Evolutionary conservation across 129 eudicot species (phyloP).

Genomic region (Arctium lappa): DNA sequence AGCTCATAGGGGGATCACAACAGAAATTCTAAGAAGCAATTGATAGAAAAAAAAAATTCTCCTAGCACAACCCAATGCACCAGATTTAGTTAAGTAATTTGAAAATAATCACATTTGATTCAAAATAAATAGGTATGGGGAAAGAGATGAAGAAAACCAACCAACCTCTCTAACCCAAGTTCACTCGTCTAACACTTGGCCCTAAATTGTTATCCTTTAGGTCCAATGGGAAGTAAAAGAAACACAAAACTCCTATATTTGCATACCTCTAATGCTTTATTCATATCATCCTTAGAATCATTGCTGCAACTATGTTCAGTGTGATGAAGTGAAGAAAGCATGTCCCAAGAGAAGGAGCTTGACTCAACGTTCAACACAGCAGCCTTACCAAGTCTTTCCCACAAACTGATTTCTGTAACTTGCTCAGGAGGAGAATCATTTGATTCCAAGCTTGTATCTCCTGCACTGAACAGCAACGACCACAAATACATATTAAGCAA

Average conservation of each 20-base stretch:
- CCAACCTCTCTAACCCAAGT: neutral
- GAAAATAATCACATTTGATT: neutral
- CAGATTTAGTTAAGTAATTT: neutral
- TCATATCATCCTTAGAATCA: constrained; percentile 91
- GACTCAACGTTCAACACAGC: constrained; percentile 83
- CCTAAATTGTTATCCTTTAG: neutral
- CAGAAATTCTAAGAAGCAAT: neutral
- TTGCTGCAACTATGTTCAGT: constrained; percentile 82
- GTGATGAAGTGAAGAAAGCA: constrained; percentile 96
- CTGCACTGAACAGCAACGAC: constrained; percentile 58
- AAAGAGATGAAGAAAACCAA: neutral
- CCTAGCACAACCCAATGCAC: neutral
- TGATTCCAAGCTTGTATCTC: constrained; percentile 38
- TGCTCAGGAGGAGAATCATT: constrained; percentile 52
- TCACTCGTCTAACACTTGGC: neutral
- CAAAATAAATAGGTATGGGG: no score
- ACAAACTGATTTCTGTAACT: constrained; percentile 63
- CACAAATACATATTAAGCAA: neutral
- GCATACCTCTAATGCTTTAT: constrained; percentile 81
- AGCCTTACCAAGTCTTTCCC: constrained; percentile 96
- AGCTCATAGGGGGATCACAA: neutral
- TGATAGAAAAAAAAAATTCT: neutral
- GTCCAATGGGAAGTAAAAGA: neutral
- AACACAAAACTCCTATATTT: neutral
- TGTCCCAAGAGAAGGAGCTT: constrained; percentile 80